phyloP scores from a whole-genome alignment of 2,329 filamentous ascomycete species.

The Aspergillus proliferans region DNA sequence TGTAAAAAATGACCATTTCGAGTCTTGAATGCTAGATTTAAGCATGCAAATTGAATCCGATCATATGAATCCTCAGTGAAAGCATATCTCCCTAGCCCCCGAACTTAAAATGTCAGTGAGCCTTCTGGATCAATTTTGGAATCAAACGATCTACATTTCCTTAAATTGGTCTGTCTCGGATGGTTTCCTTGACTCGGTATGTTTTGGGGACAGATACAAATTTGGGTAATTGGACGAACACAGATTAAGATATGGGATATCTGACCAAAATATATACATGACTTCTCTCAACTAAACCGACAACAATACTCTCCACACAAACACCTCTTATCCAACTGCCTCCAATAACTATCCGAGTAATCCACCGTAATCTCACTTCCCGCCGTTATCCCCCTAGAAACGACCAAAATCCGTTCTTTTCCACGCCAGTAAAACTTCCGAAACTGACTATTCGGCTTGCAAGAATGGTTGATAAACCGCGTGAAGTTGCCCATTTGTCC shows the following conservation, averaged over 20 bases:
- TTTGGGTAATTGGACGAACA: no score
- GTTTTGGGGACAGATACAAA: no score
- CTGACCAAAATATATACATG: neutral
- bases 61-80: no score
- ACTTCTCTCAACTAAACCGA: slow-evolving; percentile 11
- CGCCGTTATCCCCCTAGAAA: slow-evolving; percentile 50
- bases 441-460: slow-evolving; percentile 52
- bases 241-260: neutral
- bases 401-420: slow-evolving; percentile 50
- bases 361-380: slow-evolving; percentile 53
- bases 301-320: slow-evolving; percentile 51
- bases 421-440: slow-evolving; percentile 54
- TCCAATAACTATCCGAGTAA: slow-evolving; percentile 55
- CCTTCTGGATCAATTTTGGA: no score
- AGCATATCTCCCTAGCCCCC: no score
- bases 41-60: no score
- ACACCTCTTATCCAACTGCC: slow-evolving; percentile 50
- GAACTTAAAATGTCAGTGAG: no score
- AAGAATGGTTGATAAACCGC: slow-evolving; percentile 55
- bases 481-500: slow-evolving; percentile 51
- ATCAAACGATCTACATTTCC: no score
- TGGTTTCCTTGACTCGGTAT: no score
- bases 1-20: no score
- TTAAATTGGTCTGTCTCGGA: no score
- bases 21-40: no score